Evolutionary conservation across 164 flowering plant genomes (phyloP).

Genomic region (Vitis amurensis): DNA sequence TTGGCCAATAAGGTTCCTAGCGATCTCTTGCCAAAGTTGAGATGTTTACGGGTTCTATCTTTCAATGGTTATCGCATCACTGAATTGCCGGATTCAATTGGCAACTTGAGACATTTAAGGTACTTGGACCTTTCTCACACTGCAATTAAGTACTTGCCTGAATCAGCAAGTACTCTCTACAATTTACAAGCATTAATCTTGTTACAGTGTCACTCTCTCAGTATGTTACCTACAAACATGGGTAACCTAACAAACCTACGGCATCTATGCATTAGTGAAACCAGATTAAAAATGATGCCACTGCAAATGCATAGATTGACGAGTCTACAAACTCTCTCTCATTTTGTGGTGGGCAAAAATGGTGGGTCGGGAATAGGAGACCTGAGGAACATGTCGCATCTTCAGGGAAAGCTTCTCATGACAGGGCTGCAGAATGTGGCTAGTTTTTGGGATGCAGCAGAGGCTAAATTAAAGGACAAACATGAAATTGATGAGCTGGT

Average conservation of each 20-base stretch:
- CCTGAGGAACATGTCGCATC: conserved; percentile 6
- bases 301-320: conserved; percentile 8
- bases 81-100: conserved; percentile 9
- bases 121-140: conserved; percentile 19
- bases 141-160: conserved; percentile 9
- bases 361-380: conserved; percentile 5
- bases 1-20: conserved; percentile 2
- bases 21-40: conserved; percentile 9
- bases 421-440: conserved; percentile 13
- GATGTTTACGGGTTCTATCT: conserved; percentile 10
- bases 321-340: conserved; percentile 8
- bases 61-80: conserved; percentile 1
- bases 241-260: conserved; percentile 9
- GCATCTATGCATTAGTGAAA: conserved; percentile 11
- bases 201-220: conserved; percentile 2
- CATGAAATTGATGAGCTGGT: too few species aligned
- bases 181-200: conserved; percentile 11
- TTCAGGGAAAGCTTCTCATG: conserved; percentile 11
- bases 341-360: conserved; percentile 9
- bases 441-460: conserved; percentile 8
- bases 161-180: conserved; percentile 5
- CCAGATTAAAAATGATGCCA: conserved; percentile 9
- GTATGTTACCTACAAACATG: conserved; percentile 8
- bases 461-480: conserved; percentile 12
- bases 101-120: conserved; percentile 14